phyloP scores from a whole-genome alignment of 495 filamentous ascomycete genomes.

The Podospora sp. region DNA sequence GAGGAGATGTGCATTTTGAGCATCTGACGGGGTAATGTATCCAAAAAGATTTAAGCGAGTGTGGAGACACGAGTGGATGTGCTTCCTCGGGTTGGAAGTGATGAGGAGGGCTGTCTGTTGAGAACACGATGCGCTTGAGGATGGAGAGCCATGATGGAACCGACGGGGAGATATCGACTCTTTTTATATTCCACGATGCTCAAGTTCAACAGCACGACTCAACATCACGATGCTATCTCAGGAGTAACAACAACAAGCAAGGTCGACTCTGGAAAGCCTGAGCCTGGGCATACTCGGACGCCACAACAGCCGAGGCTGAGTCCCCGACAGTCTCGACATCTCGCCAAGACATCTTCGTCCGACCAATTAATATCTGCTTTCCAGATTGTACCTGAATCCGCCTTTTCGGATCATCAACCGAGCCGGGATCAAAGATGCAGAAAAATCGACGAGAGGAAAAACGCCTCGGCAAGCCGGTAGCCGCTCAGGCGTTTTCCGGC shows the following conservation, averaged over 20 bases:
- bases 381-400: background rate
- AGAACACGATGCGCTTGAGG: background rate
- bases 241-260: background rate
- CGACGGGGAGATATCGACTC: background rate
- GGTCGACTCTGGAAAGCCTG: background rate
- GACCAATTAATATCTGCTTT: background rate
- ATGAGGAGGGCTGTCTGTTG: background rate
- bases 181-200: background rate
- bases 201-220: too few relatives aligned
- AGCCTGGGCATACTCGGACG: background rate
- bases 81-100: background rate
- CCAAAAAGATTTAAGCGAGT: slow-evolving; percentile 1
- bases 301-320: background rate
- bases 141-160: background rate
- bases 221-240: background rate
- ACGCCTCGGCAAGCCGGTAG: background rate
- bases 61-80: background rate
- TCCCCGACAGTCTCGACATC: slow-evolving; percentile 1
- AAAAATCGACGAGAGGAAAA: background rate
- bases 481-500: background rate
- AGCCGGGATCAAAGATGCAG: background rate
- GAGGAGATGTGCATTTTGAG: slow-evolving; percentile 1
- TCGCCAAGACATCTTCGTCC: background rate
- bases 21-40: background rate
- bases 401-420: background rate